Conservation (phyloP, 495 filamentous ascomycete genomes). For the Alectoria sarmentosa region DNA sequence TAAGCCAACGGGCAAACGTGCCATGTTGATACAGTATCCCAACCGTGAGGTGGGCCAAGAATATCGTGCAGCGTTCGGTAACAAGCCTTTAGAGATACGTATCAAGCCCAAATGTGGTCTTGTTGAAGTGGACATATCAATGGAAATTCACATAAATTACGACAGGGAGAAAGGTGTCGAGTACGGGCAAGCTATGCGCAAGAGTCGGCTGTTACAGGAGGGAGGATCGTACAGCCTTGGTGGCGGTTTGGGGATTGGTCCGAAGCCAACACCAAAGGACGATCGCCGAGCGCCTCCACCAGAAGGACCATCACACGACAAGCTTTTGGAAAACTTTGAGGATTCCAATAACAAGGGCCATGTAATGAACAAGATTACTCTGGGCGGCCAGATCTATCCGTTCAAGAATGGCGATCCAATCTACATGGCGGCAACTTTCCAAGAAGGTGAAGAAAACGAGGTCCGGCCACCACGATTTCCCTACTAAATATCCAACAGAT, state of each 20-base stretch:
- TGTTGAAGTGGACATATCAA: slow-evolving; percentile 67
- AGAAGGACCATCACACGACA: slow-evolving; percentile 29
- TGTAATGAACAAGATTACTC: slow-evolving; percentile 51
- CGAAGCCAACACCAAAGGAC: slow-evolving; percentile 26
- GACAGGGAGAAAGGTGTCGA: slow-evolving; percentile 55
- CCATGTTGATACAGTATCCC: slow-evolving; percentile 60
- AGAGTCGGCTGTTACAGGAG: slow-evolving; percentile 46
- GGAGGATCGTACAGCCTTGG: slow-evolving; percentile 53
- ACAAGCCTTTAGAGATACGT: slow-evolving; percentile 53
- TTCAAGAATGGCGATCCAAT: slow-evolving; percentile 51
- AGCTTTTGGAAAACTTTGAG: slow-evolving; percentile 40
- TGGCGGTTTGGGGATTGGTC: slow-evolving; percentile 48
- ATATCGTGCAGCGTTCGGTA: slow-evolving; percentile 47
- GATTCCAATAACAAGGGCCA: slow-evolving; percentile 42
- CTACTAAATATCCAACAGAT: slow-evolving; percentile 12
- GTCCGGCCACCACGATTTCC: not conserved
- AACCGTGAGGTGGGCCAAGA: slow-evolving; percentile 43
- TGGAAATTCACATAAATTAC: slow-evolving; percentile 54
- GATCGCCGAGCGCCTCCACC: slow-evolving; percentile 18
- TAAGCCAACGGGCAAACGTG: slow-evolving; percentile 13
- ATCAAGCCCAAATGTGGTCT: slow-evolving; percentile 62
- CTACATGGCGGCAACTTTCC: slow-evolving; percentile 68
- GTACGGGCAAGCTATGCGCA: slow-evolving; percentile 60
- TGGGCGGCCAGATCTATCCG: slow-evolving; percentile 60
- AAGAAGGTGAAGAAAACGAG: slow-evolving; percentile 44